Conservation (phyloP, 495 filamentous ascomycete species). For the Recurvomyces mirabilis region DNA sequence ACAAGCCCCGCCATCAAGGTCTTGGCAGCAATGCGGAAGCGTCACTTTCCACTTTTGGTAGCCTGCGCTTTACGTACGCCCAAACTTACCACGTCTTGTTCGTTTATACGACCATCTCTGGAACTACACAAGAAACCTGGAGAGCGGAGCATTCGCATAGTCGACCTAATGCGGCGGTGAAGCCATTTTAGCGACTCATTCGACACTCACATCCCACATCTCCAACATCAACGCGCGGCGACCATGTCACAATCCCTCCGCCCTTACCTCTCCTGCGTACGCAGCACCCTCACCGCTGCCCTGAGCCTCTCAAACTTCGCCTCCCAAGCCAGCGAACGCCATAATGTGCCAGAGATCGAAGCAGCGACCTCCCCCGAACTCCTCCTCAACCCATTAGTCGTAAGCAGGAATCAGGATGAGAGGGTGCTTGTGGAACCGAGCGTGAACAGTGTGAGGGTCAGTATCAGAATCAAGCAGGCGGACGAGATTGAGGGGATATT, state of each 20-base stretch:
- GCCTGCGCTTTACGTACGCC: too few relatives aligned
- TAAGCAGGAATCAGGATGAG: constrained; percentile 92
- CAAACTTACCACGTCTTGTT: too few relatives aligned
- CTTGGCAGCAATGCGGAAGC: too few relatives aligned
- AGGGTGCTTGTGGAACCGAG: constrained; percentile 85
- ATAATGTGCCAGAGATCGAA: constrained; percentile 97
- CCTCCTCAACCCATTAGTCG: constrained; percentile 76
- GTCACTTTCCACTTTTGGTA: too few relatives aligned
- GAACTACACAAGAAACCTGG: too few relatives aligned
- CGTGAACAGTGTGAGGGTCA: constrained; percentile 89
- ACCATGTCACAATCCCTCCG: constrained; percentile 85
- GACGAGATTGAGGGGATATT: constrained; percentile 97
- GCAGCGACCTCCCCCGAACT: constrained; percentile 85
- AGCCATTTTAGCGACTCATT: constrained; percentile 27
- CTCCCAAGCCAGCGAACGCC: constrained; percentile 87
- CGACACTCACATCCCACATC: too few relatives aligned
- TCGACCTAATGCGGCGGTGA: constrained; percentile 3
- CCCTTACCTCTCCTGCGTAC: constrained; percentile 93
- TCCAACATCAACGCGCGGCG: too few relatives aligned
- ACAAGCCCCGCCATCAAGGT: too few relatives aligned
- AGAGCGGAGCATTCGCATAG: too few relatives aligned
- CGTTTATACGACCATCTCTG: too few relatives aligned
- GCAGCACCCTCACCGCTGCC: constrained; percentile 84
- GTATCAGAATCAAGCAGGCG: constrained; percentile 97
- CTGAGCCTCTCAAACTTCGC: constrained; percentile 95